Evolutionary conservation across 306 rosid genomes (phyloP).

Genomic region (Herpetospermum pedunculosum): DNA sequence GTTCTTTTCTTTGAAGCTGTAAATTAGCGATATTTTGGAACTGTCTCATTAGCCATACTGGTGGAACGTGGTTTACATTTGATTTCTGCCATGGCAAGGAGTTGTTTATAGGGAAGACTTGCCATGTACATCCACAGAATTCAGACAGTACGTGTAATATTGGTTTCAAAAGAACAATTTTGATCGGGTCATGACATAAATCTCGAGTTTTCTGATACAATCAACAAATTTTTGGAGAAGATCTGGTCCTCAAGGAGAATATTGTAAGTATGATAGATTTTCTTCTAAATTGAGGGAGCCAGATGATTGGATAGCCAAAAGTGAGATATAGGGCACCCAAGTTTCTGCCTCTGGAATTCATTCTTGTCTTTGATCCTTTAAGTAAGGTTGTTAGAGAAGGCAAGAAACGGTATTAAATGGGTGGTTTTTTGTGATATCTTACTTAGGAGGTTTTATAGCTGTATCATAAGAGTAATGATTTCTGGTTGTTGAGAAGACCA

Average conservation of each 20-base stretch:
- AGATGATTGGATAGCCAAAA: conserved; percentile 24
- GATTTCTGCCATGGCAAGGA: conserved; percentile 6
- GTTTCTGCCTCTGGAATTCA: background rate
- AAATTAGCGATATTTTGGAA: conserved; percentile 46
- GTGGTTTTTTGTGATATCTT: conserved; percentile 5
- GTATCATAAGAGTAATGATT: background rate
- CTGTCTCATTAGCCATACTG: background rate
- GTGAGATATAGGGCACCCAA: background rate
- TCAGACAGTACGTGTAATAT: conserved; percentile 19
- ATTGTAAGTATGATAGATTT: conserved; percentile 22
- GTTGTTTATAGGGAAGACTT: conserved; percentile 20
- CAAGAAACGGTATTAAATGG: background rate
- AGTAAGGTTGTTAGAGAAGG: conserved; percentile 33
- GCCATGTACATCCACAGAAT: conserved; percentile 24
- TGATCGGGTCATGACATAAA: conserved; percentile 13
- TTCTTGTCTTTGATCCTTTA: conserved; percentile 22
- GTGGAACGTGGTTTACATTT: background rate
- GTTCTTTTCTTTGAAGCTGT: conserved; percentile 95
- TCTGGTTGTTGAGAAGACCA: conserved; percentile 1
- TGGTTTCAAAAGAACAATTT: conserved; percentile 17
- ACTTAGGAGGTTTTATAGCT: background rate
- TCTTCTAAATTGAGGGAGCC: conserved; percentile 21
- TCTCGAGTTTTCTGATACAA: conserved; percentile 31
- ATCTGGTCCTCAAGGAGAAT: conserved; percentile 27
- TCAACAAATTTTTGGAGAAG: conserved; percentile 22